Evolutionary conservation across 2,329 filamentous ascomycete species (phyloP).

Genomic region (Neonectria punicea): DNA sequence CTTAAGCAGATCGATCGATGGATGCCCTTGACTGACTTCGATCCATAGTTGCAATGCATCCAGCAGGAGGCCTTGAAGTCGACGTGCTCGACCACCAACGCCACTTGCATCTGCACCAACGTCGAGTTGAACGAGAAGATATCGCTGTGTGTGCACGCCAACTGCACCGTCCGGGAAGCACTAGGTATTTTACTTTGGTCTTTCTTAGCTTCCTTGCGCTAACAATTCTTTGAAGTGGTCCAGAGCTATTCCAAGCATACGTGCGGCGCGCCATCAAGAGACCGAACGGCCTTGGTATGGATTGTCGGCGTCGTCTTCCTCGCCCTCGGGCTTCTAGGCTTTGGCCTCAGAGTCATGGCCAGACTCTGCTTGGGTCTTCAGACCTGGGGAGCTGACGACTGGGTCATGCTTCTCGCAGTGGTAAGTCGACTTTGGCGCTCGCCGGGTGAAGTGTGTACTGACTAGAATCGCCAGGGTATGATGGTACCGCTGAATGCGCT

Average conservation of each 20-base stretch:
- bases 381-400: constrained; percentile 22
- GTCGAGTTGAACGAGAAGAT: constrained; percentile 34
- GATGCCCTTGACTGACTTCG: constrained; percentile 12
- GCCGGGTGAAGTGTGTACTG: neutral
- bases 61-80: constrained; percentile 15
- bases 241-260: constrained; percentile 19
- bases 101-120: constrained; percentile 38
- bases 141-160: constrained; percentile 26
- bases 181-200: constrained; percentile 30
- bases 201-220: neutral
- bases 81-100: constrained; percentile 28
- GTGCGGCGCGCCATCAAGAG: constrained; percentile 13
- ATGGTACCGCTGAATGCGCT: constrained; percentile 17
- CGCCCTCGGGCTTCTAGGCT: constrained; percentile 9
- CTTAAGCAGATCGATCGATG: neutral
- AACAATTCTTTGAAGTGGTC: constrained; percentile 5
- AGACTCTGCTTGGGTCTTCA: constrained; percentile 4
- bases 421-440: neutral
- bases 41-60: constrained; percentile 34
- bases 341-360: constrained; percentile 11
- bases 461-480: constrained; percentile 7
- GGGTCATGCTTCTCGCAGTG: constrained; percentile 23
- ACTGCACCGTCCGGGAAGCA: constrained; percentile 37
- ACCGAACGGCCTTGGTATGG: constrained; percentile 17
- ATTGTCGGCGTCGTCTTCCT: constrained; percentile 18